These are phyloP conservation scores for Wallemia ichthyophaga DNA, from an alignment of 1,284 basidiomycete genomes.

Conservation along the genomic window DNA sequence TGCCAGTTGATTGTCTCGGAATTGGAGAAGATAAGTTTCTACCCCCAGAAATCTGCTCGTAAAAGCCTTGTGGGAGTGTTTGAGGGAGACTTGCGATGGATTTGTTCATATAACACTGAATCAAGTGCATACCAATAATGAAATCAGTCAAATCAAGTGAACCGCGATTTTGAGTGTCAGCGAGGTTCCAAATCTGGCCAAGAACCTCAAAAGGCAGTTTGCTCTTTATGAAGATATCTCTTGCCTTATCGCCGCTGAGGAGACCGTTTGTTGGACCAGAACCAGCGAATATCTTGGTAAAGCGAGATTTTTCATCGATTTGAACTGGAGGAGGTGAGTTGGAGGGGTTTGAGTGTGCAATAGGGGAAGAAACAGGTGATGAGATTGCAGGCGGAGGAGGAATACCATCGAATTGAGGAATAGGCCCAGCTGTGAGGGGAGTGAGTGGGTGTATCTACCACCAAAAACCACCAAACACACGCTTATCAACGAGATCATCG, in stretches of 20 bases:
- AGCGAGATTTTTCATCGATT: conserved; percentile 50
- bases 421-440: conserved; percentile 34
- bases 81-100: conserved; percentile 43
- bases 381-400: conserved; percentile 18
- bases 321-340: conserved; percentile 32
- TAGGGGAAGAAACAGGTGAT: conserved; percentile 2
- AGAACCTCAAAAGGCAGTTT: conserved; percentile 67
- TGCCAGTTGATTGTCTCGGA: conserved; percentile 6
- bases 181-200: conserved; percentile 79
- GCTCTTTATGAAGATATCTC: conserved; percentile 77
- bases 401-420: conserved; percentile 48
- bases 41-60: conserved; percentile 43
- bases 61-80: conserved; percentile 56
- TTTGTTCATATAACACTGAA: conserved; percentile 66
- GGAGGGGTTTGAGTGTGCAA: not conserved
- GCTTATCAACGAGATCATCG: conserved; percentile 29
- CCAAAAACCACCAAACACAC: too few relatives aligned
- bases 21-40: conserved; percentile 12
- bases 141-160: conserved; percentile 73
- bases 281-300: conserved; percentile 41
- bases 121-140: conserved; percentile 64
- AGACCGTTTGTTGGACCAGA: conserved; percentile 44
- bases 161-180: conserved; percentile 79
- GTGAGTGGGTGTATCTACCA: conserved; percentile 7
- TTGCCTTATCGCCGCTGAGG: conserved; percentile 56